Conservation (phyloP, 352 stramenopile genomes). For the Phytophthora hibernalis region DNA sequence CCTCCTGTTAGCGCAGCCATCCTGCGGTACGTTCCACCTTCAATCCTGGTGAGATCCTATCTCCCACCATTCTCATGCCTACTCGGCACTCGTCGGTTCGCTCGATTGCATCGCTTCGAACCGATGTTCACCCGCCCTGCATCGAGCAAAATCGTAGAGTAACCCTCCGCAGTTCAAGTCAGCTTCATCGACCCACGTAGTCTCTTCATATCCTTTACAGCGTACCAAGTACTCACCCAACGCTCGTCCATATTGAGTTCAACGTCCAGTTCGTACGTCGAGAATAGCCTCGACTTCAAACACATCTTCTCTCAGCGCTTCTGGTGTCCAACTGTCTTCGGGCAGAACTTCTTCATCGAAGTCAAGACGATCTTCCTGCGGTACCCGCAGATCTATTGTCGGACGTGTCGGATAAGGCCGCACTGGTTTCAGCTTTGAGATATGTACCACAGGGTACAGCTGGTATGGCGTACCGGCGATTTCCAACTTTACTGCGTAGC, state of each 20-base stretch:
- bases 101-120: slow-evolving; percentile 9
- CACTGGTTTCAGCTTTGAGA: background rate
- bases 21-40: too few relatives aligned
- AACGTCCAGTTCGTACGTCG: slow-evolving; percentile 2
- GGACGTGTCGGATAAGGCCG: background rate
- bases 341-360: slow-evolving; percentile 36
- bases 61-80: too few relatives aligned
- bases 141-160: slow-evolving; percentile 8
- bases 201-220: slow-evolving; percentile 1
- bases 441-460: background rate
- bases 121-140: background rate
- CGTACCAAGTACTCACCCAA: slow-evolving; percentile 1
- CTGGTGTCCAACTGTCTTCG: slow-evolving; percentile 25
- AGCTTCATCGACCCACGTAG: background rate
- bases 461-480: background rate
- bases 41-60: too few relatives aligned
- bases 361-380: slow-evolving; percentile 3
- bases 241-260: background rate
- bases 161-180: slow-evolving; percentile 15
- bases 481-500: background rate
- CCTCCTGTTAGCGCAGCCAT: too few relatives aligned
- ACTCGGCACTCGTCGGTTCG: background rate
- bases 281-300: slow-evolving; percentile 21
- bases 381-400: background rate
- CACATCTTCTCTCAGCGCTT: background rate